Base-by-base conservation (phyloP, 257 asterid species). In the Nicotiana knightiana region DNA sequence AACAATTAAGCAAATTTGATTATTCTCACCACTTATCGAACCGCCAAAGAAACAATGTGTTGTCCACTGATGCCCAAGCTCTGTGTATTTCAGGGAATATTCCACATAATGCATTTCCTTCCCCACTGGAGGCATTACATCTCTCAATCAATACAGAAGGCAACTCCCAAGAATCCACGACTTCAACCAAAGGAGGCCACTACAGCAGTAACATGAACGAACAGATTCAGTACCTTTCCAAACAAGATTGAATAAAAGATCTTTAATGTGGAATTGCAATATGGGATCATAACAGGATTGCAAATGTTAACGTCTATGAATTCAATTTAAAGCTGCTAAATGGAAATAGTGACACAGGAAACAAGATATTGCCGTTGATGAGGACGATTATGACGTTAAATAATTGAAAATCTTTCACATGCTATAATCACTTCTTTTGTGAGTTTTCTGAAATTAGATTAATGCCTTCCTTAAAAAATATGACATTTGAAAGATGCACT, bases 51-150 rank as follows among this genome's bases (percentile, higher is more conserved):
- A 92, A 94, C 80, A 94, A 87, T 26, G 98, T 90, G 89, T 94
- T 93, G 82, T 96, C 99, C 67, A 96, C 98, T 5, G 99, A 94
- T 75, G 99, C 99, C 99, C 98, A 96, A 12, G 99, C 99, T 80
- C 99, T 89, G 33, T 93, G 91, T 82, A 96, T 91, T 87, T 96
- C 98, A 46, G 99, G 97, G 88, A 96, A 96, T 86, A 96, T 91
- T 83, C 98, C 99, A 89, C 98, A 96, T 81, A 96, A 85, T 81
- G 99, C 97, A 48, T 97, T 94, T 86, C 99, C 99, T 82, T 96
- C 99, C 73, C 98, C 99, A 70, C 97, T 97, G 83, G 98, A 94
- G 78, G 92, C 88, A 89, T 93, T 94, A 82, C 94, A 94, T 82
- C 97, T 91, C 88, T 94, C 97, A 85, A 94, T 83, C 84, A 96